Conservation (phyloP, 1,139 yeast genomes). For the Keqinozyma sinolaborantium region DNA sequence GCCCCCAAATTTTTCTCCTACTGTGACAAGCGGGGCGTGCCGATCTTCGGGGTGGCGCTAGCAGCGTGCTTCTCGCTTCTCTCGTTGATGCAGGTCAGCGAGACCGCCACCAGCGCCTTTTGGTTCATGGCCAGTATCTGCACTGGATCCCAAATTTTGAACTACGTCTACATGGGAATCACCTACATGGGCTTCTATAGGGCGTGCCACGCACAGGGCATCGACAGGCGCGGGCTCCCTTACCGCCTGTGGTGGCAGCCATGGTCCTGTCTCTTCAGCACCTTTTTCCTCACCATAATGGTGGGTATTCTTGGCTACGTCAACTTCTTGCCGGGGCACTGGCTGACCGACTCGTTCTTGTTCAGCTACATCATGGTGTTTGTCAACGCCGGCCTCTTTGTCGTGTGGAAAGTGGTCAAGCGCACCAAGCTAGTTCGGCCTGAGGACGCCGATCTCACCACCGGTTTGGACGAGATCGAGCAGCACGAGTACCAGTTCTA, state of each 20-base stretch:
- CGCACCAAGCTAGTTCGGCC: constrained; percentile 21
- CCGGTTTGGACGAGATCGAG: constrained; percentile 36
- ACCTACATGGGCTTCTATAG: constrained; percentile 58
- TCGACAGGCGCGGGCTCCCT: constrained; percentile 63
- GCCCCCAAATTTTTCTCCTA: constrained; percentile 30
- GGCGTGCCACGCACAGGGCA: constrained; percentile 60
- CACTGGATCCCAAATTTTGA: constrained; percentile 74
- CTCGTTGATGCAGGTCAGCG: constrained; percentile 48
- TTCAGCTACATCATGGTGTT: constrained; percentile 37
- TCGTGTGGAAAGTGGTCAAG: constrained; percentile 25
- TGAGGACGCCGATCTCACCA: constrained; percentile 25
- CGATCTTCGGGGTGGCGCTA: constrained; percentile 51
- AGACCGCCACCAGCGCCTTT: constrained; percentile 68
- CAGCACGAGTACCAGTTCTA: constrained; percentile 31
- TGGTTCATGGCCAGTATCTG: constrained; percentile 72
- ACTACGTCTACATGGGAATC: constrained; percentile 60
- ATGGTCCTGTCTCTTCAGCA: constrained; percentile 53
- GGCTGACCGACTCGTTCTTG: constrained; percentile 31
- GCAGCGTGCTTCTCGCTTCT: constrained; percentile 57
- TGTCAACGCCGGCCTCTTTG: constrained; percentile 17
- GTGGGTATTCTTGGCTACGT: constrained; percentile 36
- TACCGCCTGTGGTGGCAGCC: constrained; percentile 76
- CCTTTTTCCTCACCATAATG: constrained; percentile 25
- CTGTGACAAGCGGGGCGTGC: constrained; percentile 21
- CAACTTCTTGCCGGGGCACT: constrained; percentile 27